Evolutionary conservation across 139 green algal genomes (phyloP).

Genomic region (Haematococcus sp.): DNA sequence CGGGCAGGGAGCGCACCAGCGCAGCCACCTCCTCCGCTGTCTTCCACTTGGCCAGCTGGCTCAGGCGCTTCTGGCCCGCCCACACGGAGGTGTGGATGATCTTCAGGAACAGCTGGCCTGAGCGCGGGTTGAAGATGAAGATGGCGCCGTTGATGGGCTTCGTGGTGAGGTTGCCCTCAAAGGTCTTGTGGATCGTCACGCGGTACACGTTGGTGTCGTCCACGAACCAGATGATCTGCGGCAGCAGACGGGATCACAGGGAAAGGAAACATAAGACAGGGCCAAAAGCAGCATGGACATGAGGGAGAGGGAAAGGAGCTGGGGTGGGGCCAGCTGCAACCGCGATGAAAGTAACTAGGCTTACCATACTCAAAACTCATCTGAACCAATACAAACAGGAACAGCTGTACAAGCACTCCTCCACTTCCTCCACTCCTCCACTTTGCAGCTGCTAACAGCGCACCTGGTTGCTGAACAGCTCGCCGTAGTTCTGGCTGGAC

Average conservation of each 20-base stretch:
- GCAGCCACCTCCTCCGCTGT: constrained; percentile 98
- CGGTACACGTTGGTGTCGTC: constrained; percentile 99
- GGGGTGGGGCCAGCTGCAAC: background rate
- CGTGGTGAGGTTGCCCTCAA: constrained; percentile 98
- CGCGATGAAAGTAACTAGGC: background rate
- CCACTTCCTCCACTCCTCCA: too few relatives aligned
- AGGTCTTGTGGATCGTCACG: constrained; percentile 99
- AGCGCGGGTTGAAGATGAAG: constrained; percentile 99
- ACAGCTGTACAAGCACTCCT: too few relatives aligned
- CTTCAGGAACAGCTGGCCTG: constrained; percentile 97
- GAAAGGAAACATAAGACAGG: background rate
- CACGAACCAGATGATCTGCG: constrained; percentile 99
- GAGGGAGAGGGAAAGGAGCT: too few relatives aligned
- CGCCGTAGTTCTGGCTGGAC: constrained; percentile 95
- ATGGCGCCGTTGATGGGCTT: constrained; percentile 99
- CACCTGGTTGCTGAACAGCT: constrained; percentile 82
- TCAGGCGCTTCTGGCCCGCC: constrained; percentile 98
- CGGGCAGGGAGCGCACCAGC: constrained; percentile 91
- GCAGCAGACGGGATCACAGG: constrained; percentile 39
- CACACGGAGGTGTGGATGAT: constrained; percentile 99
- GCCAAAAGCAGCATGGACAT: too few relatives aligned
- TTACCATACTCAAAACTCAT: background rate
- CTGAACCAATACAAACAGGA: too few relatives aligned
- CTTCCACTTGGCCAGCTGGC: constrained; percentile 99
- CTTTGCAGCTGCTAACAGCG: too few relatives aligned